Evolutionary conservation across 2,329 filamentous ascomycete genomes (phyloP).

Genomic region (Stemphylium lycopersici): DNA sequence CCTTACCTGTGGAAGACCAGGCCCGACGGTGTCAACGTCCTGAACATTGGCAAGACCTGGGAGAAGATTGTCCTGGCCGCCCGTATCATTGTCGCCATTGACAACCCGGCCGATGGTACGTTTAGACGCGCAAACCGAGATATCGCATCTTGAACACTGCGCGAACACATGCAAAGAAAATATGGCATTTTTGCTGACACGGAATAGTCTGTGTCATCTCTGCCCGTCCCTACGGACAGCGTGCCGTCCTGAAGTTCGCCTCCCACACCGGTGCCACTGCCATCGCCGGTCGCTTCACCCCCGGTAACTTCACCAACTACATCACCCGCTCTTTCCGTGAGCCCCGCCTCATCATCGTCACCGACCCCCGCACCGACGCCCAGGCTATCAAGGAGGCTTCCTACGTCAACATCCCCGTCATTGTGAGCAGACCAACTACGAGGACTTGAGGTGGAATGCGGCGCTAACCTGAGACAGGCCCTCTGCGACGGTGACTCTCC

Average conservation of each 20-base stretch:
- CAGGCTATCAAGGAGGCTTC: constrained; percentile 99
- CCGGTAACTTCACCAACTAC: constrained; percentile 99
- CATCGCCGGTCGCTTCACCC: constrained; percentile 99
- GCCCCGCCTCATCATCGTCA: constrained; percentile 98
- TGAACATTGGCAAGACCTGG: constrained; percentile 99
- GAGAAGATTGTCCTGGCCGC: constrained; percentile 99
- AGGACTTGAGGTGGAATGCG: background rate
- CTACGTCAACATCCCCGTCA: constrained; percentile 99
- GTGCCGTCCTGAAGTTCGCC: constrained; percentile 99
- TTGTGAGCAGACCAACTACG: constrained; percentile 51
- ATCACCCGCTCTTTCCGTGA: constrained; percentile 99
- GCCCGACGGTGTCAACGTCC: constrained; percentile 95
- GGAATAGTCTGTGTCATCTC: constrained; percentile 78
- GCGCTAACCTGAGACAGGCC: constrained; percentile 55
- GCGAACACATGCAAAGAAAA: background rate
- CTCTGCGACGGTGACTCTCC: constrained; percentile 99
- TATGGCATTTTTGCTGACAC: constrained; percentile 20
- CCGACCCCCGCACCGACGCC: constrained; percentile 98
- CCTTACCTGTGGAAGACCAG: constrained; percentile 99
- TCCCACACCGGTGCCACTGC: constrained; percentile 96
- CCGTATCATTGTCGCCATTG: constrained; percentile 97
- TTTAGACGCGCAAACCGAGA: constrained; percentile 14
- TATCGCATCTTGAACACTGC: constrained; percentile 6
- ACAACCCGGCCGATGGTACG: constrained; percentile 98
- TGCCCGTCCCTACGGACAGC: constrained; percentile 98